Conservation (phyloP, 2,329 filamentous ascomycete species). For the Parafenestella ontariensis region DNA sequence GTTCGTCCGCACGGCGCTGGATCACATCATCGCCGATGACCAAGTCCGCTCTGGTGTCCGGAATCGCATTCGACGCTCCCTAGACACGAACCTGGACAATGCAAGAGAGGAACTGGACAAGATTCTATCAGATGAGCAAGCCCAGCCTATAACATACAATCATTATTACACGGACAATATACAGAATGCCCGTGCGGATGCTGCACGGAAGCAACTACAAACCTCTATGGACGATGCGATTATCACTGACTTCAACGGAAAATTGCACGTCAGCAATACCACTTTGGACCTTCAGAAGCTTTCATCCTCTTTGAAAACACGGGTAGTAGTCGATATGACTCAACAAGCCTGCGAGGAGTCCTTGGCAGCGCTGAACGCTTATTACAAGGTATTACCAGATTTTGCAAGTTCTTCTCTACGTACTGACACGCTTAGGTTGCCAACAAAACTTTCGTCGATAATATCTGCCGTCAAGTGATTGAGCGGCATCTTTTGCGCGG, state of each 20-base stretch:
- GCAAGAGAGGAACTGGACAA: conserved; percentile 4
- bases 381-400: conserved; percentile 6
- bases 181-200: conserved; percentile 36
- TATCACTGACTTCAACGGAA: conserved; percentile 7
- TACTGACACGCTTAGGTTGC: conserved; percentile 1
- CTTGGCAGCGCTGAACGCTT: conserved; percentile 4
- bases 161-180: conserved; percentile 47
- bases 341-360: conserved; percentile 9
- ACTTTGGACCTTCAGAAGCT: neutral
- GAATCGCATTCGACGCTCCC: neutral
- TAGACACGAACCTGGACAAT: neutral
- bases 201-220: conserved; percentile 29
- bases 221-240: conserved; percentile 11
- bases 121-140: conserved; percentile 1
- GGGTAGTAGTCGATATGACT: conserved; percentile 8
- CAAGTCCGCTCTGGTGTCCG: neutral
- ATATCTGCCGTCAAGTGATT: conserved; percentile 12
- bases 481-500: conserved; percentile 8
- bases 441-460: conserved; percentile 10
- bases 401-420: too few relatives aligned
- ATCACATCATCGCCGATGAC: conserved; percentile 4
- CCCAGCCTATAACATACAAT: conserved; percentile 54
- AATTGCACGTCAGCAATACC: conserved; percentile 2
- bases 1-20: conserved; percentile 3
- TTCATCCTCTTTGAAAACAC: conserved; percentile 3